Evolutionary conservation across 2,329 filamentous ascomycete species (phyloP).

Genomic region (Thelonectria olida): DNA sequence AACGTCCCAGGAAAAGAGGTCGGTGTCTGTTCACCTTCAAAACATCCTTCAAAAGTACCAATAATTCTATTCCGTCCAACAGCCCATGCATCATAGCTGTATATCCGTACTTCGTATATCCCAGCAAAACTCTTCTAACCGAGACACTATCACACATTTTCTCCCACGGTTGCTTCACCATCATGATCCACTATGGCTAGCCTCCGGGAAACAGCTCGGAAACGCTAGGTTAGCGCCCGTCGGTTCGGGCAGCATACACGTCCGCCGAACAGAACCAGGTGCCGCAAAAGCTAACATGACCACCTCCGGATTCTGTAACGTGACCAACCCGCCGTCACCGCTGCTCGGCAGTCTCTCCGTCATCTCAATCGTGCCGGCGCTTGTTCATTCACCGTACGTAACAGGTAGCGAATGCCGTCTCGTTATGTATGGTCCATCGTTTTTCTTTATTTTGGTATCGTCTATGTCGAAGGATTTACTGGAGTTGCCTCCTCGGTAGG

Average conservation of each 20-base stretch:
- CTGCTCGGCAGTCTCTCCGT: background rate
- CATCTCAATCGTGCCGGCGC: background rate
- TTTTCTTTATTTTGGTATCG: background rate
- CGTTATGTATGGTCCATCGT: background rate
- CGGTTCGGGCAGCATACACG: background rate
- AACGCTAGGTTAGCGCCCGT: conserved; percentile 18
- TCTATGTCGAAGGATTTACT: conserved; percentile 18
- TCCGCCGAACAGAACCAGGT: background rate
- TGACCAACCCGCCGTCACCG: background rate
- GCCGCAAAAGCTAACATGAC: background rate
- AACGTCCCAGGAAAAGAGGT: too few species aligned
- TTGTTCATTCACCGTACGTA: background rate
- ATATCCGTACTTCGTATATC: background rate
- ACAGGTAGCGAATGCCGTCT: background rate
- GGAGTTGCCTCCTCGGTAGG: conserved; percentile 7
- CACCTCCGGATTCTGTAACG: background rate
- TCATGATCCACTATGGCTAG: background rate
- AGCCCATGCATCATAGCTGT: background rate
- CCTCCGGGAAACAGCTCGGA: background rate
- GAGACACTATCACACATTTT: background rate
- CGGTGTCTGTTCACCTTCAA: too few species aligned
- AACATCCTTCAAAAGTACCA: background rate
- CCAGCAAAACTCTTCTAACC: background rate
- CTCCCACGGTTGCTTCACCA: conserved; percentile 2
- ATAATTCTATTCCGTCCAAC: background rate